Evolutionary conservation across 371 early-diverging fungal species (phyloP), one percentile per base, ranked within the genome.

Genomic region (Mortierella sp.): DNA sequence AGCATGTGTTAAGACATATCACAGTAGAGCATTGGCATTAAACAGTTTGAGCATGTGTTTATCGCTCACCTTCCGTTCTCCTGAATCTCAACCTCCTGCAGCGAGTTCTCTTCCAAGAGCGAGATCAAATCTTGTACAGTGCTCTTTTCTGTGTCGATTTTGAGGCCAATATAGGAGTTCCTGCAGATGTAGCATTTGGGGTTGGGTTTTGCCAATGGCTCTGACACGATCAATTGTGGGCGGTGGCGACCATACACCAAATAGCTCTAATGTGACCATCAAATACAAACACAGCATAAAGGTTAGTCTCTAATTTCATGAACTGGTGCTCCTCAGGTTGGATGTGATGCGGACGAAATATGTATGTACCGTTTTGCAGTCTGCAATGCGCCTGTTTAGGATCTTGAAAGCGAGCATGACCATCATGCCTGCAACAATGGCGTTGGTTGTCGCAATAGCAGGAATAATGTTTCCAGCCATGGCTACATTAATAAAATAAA

Each of bases 391-490:
- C 13, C 90, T 91, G 72, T 88, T 89, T 8, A 97, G 85, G 8
- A 97, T 90, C 80, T 95, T 94, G 82, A 95, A 94, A 2, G 97
- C 96, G 68, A 96, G 93, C 89, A 97, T 91, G 16, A 98, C 96
- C 68, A 98, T 97, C 82, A 99, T 89, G 4, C 99, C 99, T 31
- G 99, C 98, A 80, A 99, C 94, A 52, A 99, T 96, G 8, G 99
- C 99, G 81, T 99, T 99, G 9, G 99, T 99, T 0, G 99, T 99
- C 31, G 99, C 99, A 79, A 99, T 99, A n/a, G 99, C 99, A 1
- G 99, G 99, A 72, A 99, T 99, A 76, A 99, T 99, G 86, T 98
- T 98, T 55, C 94, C 93, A 70, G 99, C 99, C 96, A 99, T 99
- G 58, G 99, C 98, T 95, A 88, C 72, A 73, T 80, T 73, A n/a